Evolutionary conservation across 106 monocot species (phyloP).

Genomic region (Vanilla planifolia): DNA sequence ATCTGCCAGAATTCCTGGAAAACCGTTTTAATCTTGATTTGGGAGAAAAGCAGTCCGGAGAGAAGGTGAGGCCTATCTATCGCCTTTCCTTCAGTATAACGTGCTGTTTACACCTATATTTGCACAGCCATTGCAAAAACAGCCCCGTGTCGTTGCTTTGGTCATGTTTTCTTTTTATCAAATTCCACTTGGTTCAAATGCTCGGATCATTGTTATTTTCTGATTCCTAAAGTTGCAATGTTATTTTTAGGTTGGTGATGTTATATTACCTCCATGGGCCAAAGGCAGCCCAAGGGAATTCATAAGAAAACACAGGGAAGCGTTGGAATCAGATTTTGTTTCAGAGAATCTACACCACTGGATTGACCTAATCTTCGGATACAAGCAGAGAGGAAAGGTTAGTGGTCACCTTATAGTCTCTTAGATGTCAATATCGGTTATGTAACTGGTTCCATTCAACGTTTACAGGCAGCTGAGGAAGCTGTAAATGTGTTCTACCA

Average conservation of each 20-base stretch:
- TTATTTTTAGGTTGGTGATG: constrained; percentile 71
- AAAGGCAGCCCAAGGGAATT: constrained; percentile 90
- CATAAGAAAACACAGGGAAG: constrained; percentile 95
- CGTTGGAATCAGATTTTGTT: constrained; percentile 92
- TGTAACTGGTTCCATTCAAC: constrained; percentile 1
- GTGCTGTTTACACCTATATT: too few relatives aligned
- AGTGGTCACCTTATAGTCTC: not conserved
- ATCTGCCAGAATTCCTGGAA: constrained; percentile 92
- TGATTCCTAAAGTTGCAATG: not conserved
- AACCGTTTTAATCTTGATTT: constrained; percentile 83
- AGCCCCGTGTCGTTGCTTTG: too few relatives aligned
- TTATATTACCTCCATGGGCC: constrained; percentile 90
- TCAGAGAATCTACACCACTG: constrained; percentile 99
- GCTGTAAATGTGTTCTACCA: constrained; percentile 97
- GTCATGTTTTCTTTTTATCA: too few relatives aligned
- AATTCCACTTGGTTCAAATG: too few relatives aligned
- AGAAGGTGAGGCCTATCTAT: constrained; percentile 47
- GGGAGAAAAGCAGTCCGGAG: constrained; percentile 98
- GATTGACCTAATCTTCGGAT: constrained; percentile 98
- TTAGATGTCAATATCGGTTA: not conserved
- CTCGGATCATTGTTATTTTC: not conserved
- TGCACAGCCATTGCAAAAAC: too few relatives aligned
- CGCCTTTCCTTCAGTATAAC: not conserved
- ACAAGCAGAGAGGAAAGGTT: constrained; percentile 97
- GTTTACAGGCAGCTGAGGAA: constrained; percentile 84